Percentiles rank a stretch among this genome's conserved stretches.
These are phyloP conservation scores for Persicaria tinctoria DNA, from an alignment of 148 eudicot species.

Conservation along the genomic window DNA sequence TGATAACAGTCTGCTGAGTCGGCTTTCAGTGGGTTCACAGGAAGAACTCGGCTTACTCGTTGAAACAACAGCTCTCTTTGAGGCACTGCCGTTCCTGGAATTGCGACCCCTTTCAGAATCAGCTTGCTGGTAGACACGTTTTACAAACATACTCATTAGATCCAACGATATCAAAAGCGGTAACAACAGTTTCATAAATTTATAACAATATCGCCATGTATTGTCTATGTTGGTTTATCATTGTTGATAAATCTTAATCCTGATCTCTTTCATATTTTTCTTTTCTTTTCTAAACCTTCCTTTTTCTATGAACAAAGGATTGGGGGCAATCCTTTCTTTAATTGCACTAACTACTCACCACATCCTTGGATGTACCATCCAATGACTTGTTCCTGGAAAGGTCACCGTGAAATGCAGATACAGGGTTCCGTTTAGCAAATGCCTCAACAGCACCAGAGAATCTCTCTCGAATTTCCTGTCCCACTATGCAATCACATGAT, in stretches of 20 bases:
- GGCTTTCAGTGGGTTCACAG: constrained; percentile 59
- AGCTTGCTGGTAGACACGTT: constrained; percentile 37
- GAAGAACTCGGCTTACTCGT: constrained; percentile 88
- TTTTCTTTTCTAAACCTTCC: too few relatives aligned
- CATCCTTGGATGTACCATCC: constrained; percentile 57
- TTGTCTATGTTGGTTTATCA: not conserved
- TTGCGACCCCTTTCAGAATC: constrained; percentile 67
- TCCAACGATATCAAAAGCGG: not conserved
- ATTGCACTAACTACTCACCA: constrained; percentile 30
- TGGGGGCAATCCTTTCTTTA: too few relatives aligned
- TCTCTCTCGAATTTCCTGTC: constrained; percentile 63
- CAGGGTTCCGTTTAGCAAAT: constrained; percentile 59
- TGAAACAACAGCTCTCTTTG: constrained; percentile 59
- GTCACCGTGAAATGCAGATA: constrained; percentile 52
- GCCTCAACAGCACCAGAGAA: constrained; percentile 74
- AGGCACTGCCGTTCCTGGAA: constrained; percentile 60
- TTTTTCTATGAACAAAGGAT: too few relatives aligned
- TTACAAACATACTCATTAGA: not conserved
- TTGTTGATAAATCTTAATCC: not conserved
- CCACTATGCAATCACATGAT: constrained; percentile 25
- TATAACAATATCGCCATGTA: too few relatives aligned
- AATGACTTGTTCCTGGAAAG: constrained; percentile 55
- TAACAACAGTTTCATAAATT: too few relatives aligned
- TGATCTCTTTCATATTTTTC: too few relatives aligned
- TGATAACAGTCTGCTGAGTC: constrained; percentile 52